Evolutionary conservation across 2,329 filamentous ascomycete species (phyloP).

Genomic region (Fusarium domesticum): DNA sequence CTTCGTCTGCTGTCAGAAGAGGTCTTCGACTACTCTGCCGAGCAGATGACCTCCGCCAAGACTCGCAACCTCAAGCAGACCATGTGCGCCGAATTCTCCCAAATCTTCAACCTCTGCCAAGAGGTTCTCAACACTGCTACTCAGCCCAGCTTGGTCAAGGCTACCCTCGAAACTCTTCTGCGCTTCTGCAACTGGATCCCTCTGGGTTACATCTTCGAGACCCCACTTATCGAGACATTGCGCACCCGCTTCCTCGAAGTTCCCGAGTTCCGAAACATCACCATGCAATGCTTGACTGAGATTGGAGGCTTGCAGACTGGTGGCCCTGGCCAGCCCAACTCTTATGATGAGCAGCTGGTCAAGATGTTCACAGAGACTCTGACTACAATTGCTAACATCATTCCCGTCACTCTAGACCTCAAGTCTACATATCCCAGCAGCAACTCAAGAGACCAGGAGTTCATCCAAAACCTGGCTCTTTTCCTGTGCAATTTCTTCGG

Average conservation of each 20-base stretch:
- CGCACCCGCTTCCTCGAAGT: slow-evolving; percentile 88
- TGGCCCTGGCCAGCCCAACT: slow-evolving; percentile 59
- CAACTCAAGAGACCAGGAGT: slow-evolving; percentile 92
- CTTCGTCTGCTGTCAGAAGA: slow-evolving; percentile 93
- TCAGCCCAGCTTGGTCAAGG: slow-evolving; percentile 85
- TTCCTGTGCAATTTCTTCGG: slow-evolving; percentile 98
- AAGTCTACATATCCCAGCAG: slow-evolving; percentile 89
- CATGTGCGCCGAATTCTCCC: slow-evolving; percentile 98
- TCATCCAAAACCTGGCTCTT: slow-evolving; percentile 92
- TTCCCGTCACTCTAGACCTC: slow-evolving; percentile 84
- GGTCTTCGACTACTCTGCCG: slow-evolving; percentile 97
- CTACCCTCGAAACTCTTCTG: slow-evolving; percentile 92
- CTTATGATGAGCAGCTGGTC: slow-evolving; percentile 92
- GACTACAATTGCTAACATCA: slow-evolving; percentile 88
- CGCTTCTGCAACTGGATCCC: slow-evolving; percentile 99
- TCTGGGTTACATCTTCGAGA: slow-evolving; percentile 98
- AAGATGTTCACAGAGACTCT: slow-evolving; percentile 98
- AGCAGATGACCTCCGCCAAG: slow-evolving; percentile 99
- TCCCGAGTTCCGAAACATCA: slow-evolving; percentile 94
- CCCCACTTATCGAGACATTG: slow-evolving; percentile 89
- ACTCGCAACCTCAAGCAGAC: slow-evolving; percentile 95
- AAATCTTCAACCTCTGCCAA: slow-evolving; percentile 95
- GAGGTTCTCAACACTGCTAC: slow-evolving; percentile 90
- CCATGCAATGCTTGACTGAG: slow-evolving; percentile 93
- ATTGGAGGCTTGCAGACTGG: slow-evolving; percentile 92